These are phyloP conservation scores for Alternaria sp. DNA, from an alignment of 2,329 filamentous ascomycete species.

Conservation along the genomic window DNA sequence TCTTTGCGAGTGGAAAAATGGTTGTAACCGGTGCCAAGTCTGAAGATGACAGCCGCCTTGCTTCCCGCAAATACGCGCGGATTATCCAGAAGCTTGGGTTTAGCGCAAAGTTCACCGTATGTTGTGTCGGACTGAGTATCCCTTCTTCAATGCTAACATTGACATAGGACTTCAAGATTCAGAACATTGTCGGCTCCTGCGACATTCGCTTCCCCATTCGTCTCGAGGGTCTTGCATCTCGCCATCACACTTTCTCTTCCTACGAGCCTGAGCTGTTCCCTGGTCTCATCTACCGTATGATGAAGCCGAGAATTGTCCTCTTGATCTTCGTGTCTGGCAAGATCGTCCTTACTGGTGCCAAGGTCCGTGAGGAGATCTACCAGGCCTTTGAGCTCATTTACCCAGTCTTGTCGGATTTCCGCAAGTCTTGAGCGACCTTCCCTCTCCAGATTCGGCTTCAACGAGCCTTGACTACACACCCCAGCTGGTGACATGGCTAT, in stretches of 20 bases:
- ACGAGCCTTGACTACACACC: constrained; percentile 14
- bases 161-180: constrained; percentile 86
- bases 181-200: constrained; percentile 95
- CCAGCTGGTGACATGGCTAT: constrained; percentile 11
- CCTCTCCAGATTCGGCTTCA: constrained; percentile 3
- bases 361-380: constrained; percentile 93
- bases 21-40: constrained; percentile 98
- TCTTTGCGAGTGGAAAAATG: constrained; percentile 99
- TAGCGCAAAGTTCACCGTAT: constrained; percentile 91
- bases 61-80: constrained; percentile 95
- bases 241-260: constrained; percentile 94
- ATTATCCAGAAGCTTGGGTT: constrained; percentile 99
- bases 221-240: constrained; percentile 91
- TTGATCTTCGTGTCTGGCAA: constrained; percentile 98
- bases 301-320: constrained; percentile 98
- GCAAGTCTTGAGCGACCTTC: constrained; percentile 61
- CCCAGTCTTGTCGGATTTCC: constrained; percentile 62
- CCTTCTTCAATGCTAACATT: constrained; percentile 26
- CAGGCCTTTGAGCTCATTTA: constrained; percentile 51
- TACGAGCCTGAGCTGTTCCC: constrained; percentile 99
- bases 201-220: constrained; percentile 99
- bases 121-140: constrained; percentile 27
- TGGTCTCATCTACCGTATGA: constrained; percentile 99
- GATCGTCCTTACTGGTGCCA: constrained; percentile 96
- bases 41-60: constrained; percentile 96